Evolutionary conservation across 2,329 filamentous ascomycete genomes (phyloP).

Genomic region (Rutstroemia sydowiana): DNA sequence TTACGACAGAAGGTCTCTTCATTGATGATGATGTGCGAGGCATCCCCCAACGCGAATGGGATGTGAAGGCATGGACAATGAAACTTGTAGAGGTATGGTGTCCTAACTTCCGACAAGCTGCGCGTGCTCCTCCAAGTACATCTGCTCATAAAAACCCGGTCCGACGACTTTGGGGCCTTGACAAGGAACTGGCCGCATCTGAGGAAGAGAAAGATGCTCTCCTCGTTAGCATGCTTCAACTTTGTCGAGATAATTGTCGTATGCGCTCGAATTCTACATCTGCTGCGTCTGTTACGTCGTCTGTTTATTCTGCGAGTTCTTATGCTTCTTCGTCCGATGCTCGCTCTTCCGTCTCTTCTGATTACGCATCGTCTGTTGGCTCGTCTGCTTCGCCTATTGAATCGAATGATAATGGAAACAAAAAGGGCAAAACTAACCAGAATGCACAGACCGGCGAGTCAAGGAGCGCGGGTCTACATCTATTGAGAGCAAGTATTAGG

Average conservation of each 20-base stretch:
- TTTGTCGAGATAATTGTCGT: slow-evolving; percentile 58
- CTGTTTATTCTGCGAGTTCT: slow-evolving; percentile 33
- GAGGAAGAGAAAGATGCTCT: slow-evolving; percentile 62
- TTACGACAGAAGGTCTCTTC: slow-evolving; percentile 90
- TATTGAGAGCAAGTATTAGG: slow-evolving; percentile 55
- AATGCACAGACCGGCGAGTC: slow-evolving; percentile 43
- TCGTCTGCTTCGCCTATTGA: slow-evolving; percentile 18
- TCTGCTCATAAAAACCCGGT: slow-evolving; percentile 22
- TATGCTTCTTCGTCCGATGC: slow-evolving; percentile 22
- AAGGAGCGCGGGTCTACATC: slow-evolving; percentile 49
- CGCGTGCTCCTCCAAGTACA: slow-evolving; percentile 26
- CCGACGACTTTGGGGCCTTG: slow-evolving; percentile 33
- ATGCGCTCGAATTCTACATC: slow-evolving; percentile 33
- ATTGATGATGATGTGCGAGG: slow-evolving; percentile 92
- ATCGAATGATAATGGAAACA: background rate
- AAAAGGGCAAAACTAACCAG: slow-evolving; percentile 22
- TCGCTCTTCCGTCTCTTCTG: slow-evolving; percentile 22
- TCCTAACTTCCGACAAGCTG: slow-evolving; percentile 49
- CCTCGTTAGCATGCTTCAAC: slow-evolving; percentile 52
- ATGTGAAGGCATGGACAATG: slow-evolving; percentile 96
- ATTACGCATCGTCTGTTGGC: slow-evolving; percentile 27
- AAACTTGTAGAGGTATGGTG: slow-evolving; percentile 88
- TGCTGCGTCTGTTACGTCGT: slow-evolving; percentile 29
- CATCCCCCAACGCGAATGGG: slow-evolving; percentile 95
- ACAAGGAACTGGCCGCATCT: slow-evolving; percentile 33